Percentiles rank a stretch among this genome's conserved stretches.
These are phyloP conservation scores for Pythium oligandrum DNA, from an alignment of 352 stramenopile genomes.

Conservation along the genomic window DNA sequence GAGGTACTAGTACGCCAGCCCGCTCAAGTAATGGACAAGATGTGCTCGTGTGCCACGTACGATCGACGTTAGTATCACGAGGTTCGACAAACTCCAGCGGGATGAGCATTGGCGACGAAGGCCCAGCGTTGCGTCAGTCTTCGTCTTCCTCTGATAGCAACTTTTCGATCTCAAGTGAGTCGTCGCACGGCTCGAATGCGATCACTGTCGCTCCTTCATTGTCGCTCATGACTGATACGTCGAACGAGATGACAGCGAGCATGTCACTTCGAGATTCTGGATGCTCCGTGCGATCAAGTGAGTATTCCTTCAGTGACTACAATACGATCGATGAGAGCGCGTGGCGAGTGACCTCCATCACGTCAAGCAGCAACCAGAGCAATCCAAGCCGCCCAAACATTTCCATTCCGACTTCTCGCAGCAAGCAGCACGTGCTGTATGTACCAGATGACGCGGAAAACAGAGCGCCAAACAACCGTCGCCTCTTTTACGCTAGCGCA, in stretches of 20 bases:
- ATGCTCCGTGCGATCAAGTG: slow-evolving; percentile 42
- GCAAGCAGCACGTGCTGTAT: slow-evolving; percentile 9
- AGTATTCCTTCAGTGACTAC: slow-evolving; percentile 55
- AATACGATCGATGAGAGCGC: slow-evolving; percentile 42
- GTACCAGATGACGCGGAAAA: slow-evolving; percentile 12
- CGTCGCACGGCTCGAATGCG: background rate
- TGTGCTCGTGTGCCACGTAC: slow-evolving; percentile 41
- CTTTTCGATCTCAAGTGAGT: slow-evolving; percentile 20
- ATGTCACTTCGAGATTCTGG: slow-evolving; percentile 7
- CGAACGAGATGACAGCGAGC: background rate
- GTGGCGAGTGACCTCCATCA: slow-evolving; percentile 21
- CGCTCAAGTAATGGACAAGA: slow-evolving; percentile 17
- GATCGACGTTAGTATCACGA: slow-evolving; percentile 18
- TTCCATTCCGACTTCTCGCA: background rate
- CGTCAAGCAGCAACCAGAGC: slow-evolving; percentile 4
- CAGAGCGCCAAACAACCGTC: slow-evolving; percentile 4
- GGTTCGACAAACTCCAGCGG: slow-evolving; percentile 33
- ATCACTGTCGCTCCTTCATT: background rate
- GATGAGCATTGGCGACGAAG: slow-evolving; percentile 16
- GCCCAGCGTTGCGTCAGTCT: background rate
- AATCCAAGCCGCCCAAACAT: too few relatives aligned
- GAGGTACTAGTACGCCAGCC: slow-evolving; percentile 11
- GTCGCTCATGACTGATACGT: background rate
- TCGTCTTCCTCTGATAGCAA: slow-evolving; percentile 18
- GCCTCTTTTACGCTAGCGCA: background rate